Conservation (phyloP, 768 basidiomycete genomes). For the Cystobasidium ongulense region DNA sequence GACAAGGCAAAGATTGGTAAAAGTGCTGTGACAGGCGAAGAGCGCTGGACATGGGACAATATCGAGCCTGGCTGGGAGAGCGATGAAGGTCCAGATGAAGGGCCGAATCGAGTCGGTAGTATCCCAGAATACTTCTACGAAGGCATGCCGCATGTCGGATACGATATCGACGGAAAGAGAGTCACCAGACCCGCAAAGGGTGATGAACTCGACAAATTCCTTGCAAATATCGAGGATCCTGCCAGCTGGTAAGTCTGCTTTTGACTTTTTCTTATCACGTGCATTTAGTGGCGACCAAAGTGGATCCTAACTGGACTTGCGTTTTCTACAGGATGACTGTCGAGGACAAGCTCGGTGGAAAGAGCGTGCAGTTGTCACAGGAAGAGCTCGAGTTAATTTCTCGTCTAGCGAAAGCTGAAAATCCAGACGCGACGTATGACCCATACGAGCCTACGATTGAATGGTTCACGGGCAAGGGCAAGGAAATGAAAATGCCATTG, state of each 20-base stretch:
- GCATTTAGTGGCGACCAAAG: neutral
- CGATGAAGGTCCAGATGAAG: slow-evolving; percentile 30
- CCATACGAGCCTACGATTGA: slow-evolving; percentile 89
- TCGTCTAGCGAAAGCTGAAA: slow-evolving; percentile 78
- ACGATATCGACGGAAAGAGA: slow-evolving; percentile 87
- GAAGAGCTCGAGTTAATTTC: slow-evolving; percentile 94
- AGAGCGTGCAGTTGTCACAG: slow-evolving; percentile 72
- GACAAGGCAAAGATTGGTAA: slow-evolving; percentile 62
- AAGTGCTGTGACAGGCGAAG: slow-evolving; percentile 66
- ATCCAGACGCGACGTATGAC: slow-evolving; percentile 79
- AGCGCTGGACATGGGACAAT: slow-evolving; percentile 39
- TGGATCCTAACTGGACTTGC: neutral
- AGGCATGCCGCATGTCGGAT: slow-evolving; percentile 96
- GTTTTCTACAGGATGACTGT: slow-evolving; percentile 65
- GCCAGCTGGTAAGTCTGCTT: slow-evolving; percentile 61
- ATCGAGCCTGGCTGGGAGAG: slow-evolving; percentile 32
- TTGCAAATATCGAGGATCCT: slow-evolving; percentile 85
- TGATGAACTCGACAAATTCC: slow-evolving; percentile 94
- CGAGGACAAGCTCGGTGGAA: slow-evolving; percentile 77
- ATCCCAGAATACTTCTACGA: slow-evolving; percentile 99
- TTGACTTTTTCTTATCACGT: neutral
- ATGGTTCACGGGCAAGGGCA: slow-evolving; percentile 96
- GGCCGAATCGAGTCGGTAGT: slow-evolving; percentile 74
- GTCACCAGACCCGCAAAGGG: slow-evolving; percentile 87
- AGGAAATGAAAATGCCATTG: slow-evolving; percentile 68